Conservation (phyloP, 1,284 basidiomycete genomes). For the Takashimella tepidaria region DNA sequence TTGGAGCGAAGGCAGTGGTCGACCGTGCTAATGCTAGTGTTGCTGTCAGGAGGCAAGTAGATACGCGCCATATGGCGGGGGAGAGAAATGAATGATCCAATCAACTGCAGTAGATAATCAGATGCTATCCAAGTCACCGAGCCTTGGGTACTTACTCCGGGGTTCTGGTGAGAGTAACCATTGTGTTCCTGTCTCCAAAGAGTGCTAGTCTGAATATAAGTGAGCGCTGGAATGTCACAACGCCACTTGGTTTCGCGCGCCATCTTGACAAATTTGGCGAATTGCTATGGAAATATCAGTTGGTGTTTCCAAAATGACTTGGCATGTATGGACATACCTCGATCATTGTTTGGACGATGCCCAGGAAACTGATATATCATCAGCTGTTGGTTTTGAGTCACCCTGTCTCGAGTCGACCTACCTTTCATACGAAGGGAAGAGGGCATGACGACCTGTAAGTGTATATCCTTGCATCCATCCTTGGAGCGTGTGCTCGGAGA, state of each 20-base stretch:
- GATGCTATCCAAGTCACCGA: slow-evolving; percentile 3
- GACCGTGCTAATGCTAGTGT: slow-evolving; percentile 69
- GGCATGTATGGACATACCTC: slow-evolving; percentile 23
- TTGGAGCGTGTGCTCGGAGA: slow-evolving; percentile 82
- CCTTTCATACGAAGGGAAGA: slow-evolving; percentile 85
- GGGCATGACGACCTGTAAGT: slow-evolving; percentile 60
- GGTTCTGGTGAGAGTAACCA: slow-evolving; percentile 78
- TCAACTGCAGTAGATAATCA: slow-evolving; percentile 49
- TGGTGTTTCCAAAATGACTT: neutral
- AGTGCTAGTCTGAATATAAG: slow-evolving; percentile 71
- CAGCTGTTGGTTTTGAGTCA: too few relatives aligned
- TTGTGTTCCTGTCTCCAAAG: slow-evolving; percentile 63
- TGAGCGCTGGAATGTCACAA: slow-evolving; percentile 65
- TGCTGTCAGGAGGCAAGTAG: slow-evolving; percentile 85
- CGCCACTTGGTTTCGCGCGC: slow-evolving; percentile 71
- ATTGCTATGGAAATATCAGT: slow-evolving; percentile 57
- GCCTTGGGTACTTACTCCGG: slow-evolving; percentile 52
- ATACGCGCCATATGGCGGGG: slow-evolving; percentile 69
- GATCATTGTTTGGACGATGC: slow-evolving; percentile 50
- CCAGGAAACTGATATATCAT: slow-evolving; percentile 37
- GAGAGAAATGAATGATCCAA: slow-evolving; percentile 71
- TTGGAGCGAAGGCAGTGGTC: slow-evolving; percentile 75
- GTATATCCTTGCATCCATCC: slow-evolving; percentile 84
- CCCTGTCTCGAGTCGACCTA: too few relatives aligned
- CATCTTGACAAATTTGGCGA: slow-evolving; percentile 80